These are phyloP conservation scores for Paecilomyces variotii DNA, from an alignment of 2,329 filamentous ascomycete species.

Conservation along the genomic window DNA sequence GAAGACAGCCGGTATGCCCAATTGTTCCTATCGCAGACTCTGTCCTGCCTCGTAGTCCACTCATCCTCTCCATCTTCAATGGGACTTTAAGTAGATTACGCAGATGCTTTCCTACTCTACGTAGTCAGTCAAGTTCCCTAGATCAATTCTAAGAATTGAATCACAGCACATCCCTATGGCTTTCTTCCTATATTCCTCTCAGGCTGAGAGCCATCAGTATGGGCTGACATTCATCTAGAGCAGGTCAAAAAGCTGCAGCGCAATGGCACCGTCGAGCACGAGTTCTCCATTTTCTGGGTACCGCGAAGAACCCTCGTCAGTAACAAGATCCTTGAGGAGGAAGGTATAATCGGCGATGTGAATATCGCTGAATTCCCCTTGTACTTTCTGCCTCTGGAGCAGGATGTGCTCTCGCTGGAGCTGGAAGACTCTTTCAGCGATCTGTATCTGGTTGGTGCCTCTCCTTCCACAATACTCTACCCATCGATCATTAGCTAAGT, in stretches of 20 bases:
- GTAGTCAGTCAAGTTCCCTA: slow-evolving; percentile 52
- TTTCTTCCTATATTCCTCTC: slow-evolving; percentile 28
- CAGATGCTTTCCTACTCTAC: slow-evolving; percentile 47
- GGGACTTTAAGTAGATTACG: slow-evolving; percentile 55
- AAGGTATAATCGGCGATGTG: slow-evolving; percentile 85
- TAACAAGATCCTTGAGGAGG: slow-evolving; percentile 84
- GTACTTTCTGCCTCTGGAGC: slow-evolving; percentile 84
- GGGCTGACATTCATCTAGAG: slow-evolving; percentile 58
- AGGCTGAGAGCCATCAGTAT: slow-evolving; percentile 46
- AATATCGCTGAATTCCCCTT: slow-evolving; percentile 81
- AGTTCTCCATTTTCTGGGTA: slow-evolving; percentile 95
- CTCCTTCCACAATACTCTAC: slow-evolving; percentile 15
- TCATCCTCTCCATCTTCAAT: slow-evolving; percentile 11
- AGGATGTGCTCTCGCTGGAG: slow-evolving; percentile 85
- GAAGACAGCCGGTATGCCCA: slow-evolving; percentile 72
- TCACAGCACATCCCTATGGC: slow-evolving; percentile 36
- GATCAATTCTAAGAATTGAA: slow-evolving; percentile 22
- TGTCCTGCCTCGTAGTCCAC: slow-evolving; percentile 6
- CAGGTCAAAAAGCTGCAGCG: slow-evolving; percentile 86
- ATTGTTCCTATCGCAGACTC: slow-evolving; percentile 3
- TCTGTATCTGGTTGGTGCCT: slow-evolving; percentile 61
- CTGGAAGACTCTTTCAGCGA: slow-evolving; percentile 80
- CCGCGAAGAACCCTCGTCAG: slow-evolving; percentile 86
- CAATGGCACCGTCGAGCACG: slow-evolving; percentile 83
- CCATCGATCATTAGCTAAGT: slow-evolving; percentile 1